Percentiles rank a stretch among this genome's conserved stretches.
These are phyloP conservation scores for Lizanozyma gosingica DNA, from an alignment of 1,139 yeast species.

Conservation along the genomic window DNA sequence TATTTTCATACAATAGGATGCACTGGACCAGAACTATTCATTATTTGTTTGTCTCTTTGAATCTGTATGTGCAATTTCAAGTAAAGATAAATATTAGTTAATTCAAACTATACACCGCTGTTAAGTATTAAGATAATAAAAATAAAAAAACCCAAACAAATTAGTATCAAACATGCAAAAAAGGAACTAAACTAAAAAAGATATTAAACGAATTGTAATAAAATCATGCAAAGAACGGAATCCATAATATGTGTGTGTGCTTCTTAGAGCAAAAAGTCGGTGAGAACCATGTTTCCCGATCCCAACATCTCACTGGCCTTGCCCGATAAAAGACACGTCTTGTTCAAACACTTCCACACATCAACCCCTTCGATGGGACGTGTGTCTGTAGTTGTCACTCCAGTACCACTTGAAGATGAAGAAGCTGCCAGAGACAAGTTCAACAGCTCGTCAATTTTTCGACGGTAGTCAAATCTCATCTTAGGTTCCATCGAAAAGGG, in stretches of 20 bases:
- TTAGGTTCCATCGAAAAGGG: constrained; percentile 3
- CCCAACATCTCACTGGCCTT: constrained; percentile 13
- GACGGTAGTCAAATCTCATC: constrained; percentile 12
- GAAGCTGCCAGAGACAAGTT: not conserved
- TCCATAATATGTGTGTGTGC: not conserved
- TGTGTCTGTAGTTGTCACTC: no score
- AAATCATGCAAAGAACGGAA: not conserved
- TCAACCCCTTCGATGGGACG: constrained; percentile 7
- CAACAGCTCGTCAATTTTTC: not conserved
- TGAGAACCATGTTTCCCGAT: constrained; percentile 9
- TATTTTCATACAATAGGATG: no score
- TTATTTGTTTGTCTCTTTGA: no score
- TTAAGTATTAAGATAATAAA: not conserved
- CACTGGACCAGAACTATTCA: no score
- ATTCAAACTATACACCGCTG: not conserved
- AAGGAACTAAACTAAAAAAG: constrained; percentile 3
- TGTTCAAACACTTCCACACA: constrained; percentile 7
- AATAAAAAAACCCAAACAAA: not conserved
- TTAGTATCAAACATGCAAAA: not conserved
- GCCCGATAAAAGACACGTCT: constrained; percentile 10
- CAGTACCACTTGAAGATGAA: not conserved
- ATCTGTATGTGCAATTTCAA: constrained; percentile 1
- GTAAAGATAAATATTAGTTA: not conserved
- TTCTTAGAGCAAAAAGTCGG: constrained; percentile 9
- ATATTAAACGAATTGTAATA: constrained; percentile 2